Evolutionary conservation across 441 rosid species (phyloP).

Genomic region (Jatropha multifida): DNA sequence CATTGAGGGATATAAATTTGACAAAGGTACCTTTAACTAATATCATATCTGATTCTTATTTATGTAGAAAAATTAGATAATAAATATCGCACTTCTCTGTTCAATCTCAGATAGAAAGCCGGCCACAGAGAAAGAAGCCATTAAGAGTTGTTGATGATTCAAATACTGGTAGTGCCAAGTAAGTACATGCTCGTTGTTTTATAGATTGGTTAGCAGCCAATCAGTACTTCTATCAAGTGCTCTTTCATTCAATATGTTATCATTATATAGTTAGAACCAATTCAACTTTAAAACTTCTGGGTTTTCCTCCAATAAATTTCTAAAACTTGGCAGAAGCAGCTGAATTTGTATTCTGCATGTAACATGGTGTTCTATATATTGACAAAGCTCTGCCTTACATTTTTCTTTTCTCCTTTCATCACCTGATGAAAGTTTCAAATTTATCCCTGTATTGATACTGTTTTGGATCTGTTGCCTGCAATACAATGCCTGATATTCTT

Average conservation of each 20-base stretch:
- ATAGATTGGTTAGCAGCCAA: not conserved
- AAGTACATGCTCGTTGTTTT: slow-evolving; percentile 2
- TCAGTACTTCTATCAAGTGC: too few species aligned
- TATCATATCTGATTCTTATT: not conserved
- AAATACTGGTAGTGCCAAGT: slow-evolving; percentile 60
- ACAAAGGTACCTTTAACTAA: slow-evolving; percentile 42
- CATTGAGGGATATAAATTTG: slow-evolving; percentile 53
- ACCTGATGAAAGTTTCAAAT: not conserved
- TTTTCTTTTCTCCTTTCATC: not conserved
- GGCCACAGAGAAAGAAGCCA: slow-evolving; percentile 64
- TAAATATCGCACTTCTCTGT: not conserved
- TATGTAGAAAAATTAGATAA: not conserved
- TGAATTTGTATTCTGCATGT: too few species aligned
- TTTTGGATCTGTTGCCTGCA: too few species aligned
- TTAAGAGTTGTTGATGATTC: slow-evolving; percentile 62
- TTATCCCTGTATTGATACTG: too few species aligned
- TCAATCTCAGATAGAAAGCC: slow-evolving; percentile 56
- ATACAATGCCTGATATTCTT: too few species aligned
- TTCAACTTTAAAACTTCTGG: too few species aligned
- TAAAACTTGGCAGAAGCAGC: too few species aligned
- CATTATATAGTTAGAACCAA: too few species aligned
- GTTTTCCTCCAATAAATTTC: too few species aligned
- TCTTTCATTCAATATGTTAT: too few species aligned
- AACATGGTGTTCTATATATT: not conserved
- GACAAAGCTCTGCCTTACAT: not conserved